phyloP scores from a whole-genome alignment of 805 yeast genomes.

The Ogataea haglerorum region DNA sequence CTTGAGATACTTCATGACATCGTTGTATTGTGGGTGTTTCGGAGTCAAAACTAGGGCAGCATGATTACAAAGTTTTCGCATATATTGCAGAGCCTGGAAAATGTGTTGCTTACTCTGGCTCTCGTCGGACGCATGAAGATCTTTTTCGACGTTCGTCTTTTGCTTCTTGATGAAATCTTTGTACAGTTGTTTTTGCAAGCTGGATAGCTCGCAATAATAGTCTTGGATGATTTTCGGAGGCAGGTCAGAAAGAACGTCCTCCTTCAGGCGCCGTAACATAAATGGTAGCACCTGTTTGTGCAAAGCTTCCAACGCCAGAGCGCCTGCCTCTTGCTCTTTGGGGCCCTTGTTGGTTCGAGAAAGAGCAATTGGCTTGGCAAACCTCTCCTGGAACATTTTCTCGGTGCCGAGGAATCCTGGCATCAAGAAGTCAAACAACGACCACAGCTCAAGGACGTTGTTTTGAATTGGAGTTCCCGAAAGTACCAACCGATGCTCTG shows the following conservation, averaged over 20 bases:
- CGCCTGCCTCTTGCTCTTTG: constrained; percentile 96
- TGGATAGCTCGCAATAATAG: constrained; percentile 93
- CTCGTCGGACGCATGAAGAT: constrained; percentile 41
- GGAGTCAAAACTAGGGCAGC: constrained; percentile 85
- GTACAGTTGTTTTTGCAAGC: constrained; percentile 81
- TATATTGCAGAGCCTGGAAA: constrained; percentile 94
- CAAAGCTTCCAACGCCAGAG: constrained; percentile 89
- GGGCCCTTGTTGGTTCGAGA: constrained; percentile 86
- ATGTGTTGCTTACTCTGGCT: constrained; percentile 73
- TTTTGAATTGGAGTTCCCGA: constrained; percentile 99
- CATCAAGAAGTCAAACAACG: constrained; percentile 95
- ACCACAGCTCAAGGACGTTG: constrained; percentile 95
- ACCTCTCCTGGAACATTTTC: constrained; percentile 86
- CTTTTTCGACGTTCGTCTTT: constrained; percentile 64
- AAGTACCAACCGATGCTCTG: constrained; percentile 85
- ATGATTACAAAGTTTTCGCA: constrained; percentile 96
- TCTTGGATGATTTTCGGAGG: constrained; percentile 99
- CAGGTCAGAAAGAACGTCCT: constrained; percentile 90
- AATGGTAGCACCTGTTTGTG: constrained; percentile 97
- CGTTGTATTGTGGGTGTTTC: constrained; percentile 75
- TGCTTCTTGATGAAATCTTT: constrained; percentile 87
- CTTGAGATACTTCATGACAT: constrained; percentile 59
- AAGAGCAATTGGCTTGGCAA: constrained; percentile 97
- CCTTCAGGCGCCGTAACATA: constrained; percentile 92
- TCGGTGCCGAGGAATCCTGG: constrained; percentile 98